Conservation (phyloP, 2,329 filamentous ascomycete genomes). For the Hypoxylon sp. region DNA sequence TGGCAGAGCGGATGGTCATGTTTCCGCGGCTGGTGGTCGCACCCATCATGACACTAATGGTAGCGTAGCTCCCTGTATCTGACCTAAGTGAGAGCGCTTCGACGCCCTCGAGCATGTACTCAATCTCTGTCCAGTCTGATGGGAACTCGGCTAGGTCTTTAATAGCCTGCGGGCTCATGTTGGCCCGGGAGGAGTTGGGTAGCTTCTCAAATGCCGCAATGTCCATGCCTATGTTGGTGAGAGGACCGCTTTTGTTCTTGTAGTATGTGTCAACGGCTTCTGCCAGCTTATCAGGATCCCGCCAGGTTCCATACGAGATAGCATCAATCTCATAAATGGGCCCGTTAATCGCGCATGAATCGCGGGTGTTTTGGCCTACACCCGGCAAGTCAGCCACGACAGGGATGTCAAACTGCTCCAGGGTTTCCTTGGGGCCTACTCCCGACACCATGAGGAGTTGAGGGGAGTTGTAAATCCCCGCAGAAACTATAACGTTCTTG, state of each 20-base stretch:
- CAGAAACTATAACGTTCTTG: slow-evolving; percentile 52
- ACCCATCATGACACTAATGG: background rate
- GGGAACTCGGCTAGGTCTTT: background rate
- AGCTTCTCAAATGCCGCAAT: background rate
- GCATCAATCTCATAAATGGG: slow-evolving; percentile 27
- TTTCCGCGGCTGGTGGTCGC: background rate
- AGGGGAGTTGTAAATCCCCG: slow-evolving; percentile 51
- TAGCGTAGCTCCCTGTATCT: background rate
- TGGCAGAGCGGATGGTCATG: background rate
- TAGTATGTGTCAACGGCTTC: background rate
- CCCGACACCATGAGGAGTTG: slow-evolving; percentile 51
- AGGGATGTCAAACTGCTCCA: slow-evolving; percentile 40
- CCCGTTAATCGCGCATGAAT: too few species aligned
- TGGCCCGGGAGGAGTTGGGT: background rate
- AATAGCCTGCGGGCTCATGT: background rate
- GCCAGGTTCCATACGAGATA: slow-evolving; percentile 21
- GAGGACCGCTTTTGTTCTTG: background rate
- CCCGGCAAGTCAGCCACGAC: slow-evolving; percentile 44
- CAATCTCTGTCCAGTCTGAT: background rate
- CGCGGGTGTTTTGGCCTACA: slow-evolving; percentile 48
- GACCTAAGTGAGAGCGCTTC: background rate
- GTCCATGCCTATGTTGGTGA: background rate
- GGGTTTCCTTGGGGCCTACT: slow-evolving; percentile 42
- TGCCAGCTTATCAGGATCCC: slow-evolving; percentile 10
- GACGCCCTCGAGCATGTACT: background rate